Base-by-base conservation (phyloP, 139 green algal species). In the Closterium sp. region DNA sequence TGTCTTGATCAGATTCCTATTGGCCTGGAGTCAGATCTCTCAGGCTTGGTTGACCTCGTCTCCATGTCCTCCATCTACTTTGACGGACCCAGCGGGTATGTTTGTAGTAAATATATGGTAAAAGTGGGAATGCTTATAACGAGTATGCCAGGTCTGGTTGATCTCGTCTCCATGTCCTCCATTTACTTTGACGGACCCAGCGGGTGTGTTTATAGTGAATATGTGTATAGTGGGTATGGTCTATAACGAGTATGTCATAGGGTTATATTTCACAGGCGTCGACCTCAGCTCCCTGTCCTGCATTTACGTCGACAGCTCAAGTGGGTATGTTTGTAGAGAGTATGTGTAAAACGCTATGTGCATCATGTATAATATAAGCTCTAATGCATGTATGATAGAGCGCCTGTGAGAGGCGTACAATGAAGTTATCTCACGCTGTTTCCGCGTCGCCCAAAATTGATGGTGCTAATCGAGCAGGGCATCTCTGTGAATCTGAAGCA, bases 31-130 rank as follows among this genome's bases (percentile, higher is more conserved):
- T 97, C 97, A 9, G 90, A 97, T 34, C 96, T 98, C 9, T 88
- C 91, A 66, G 98, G 98, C 2, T 92, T 99, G n/a, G 96, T 99
- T n/a, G 97, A 99, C 93, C 90, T 99, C 12, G 92, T 99, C 55
- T 19, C 86, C 0, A 91, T 95, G 89, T 94, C 94, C 84, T 96
- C 96, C 0, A 93, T 95, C 85, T 92, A 90, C 9, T 98, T 97
- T 87, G 94, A 98, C 64, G 96, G 98, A 19, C 34, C 93, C 33
- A 96, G 95, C 92, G 97, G 97, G 91, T 93, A 35, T 38, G 91
- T 85, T 4, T 33, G 19, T 81, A 28, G n/a, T n/a, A n/a, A n/a
- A n/a, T n/a, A n/a, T n/a, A n/a, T n/a, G n/a, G n/a, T n/a, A n/a
- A 92, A 21, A 36, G 7, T 90, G 55, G 25, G 55, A 28, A 76